Evolutionary conservation across 805 yeast genomes (phyloP), one percentile per base, ranked within the genome.

Genomic region (Candida rishiriensis): DNA sequence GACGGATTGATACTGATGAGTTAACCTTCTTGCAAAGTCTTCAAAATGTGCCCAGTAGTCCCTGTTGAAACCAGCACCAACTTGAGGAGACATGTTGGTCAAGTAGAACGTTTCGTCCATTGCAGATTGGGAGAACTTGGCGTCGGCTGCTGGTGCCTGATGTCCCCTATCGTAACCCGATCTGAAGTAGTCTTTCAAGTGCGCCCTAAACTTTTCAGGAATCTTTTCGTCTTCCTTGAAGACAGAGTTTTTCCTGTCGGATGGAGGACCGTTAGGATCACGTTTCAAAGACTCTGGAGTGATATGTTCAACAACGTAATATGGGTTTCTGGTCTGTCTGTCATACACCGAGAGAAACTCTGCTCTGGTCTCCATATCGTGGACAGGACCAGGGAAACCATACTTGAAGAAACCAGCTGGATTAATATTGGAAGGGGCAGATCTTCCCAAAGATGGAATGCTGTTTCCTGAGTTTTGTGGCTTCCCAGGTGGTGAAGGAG

Each of bases 21-120:
- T 85, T 50, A 91, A 73, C 43, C 87, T 73, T 50, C 99, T 75
- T 38, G 83, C 79, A 61, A 93, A 93, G 57, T 86, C 85, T 65
- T 93, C 99, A 47, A 93, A 79, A 63, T 89, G 96, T 0, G 98
- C 95, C 99, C 99, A 93, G 63, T 93, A 85, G 62, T 93, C 98
- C 55, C 99, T 75, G 67, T 93, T 93, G 70, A 93, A 93, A 0
- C 99, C 99, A 5, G 85, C 95, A 3, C 99, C 99, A 3, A 93
- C 96, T 64, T 93, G 99, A 1, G 99, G 99, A 8, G 95, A 79
- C 75, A 93, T 91, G 65, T 93, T 93, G 6, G 96, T 83, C 55
- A 93, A 69, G 51, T 71, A 79, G 59, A 93, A 93, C 0, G 99
- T 93, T 63, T 91, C 96, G 65, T 93, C 84, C 98, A 93, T 91